Evolutionary conservation across 1,284 basidiomycete species (phyloP).

Genomic region (Boletus subluridellus): DNA sequence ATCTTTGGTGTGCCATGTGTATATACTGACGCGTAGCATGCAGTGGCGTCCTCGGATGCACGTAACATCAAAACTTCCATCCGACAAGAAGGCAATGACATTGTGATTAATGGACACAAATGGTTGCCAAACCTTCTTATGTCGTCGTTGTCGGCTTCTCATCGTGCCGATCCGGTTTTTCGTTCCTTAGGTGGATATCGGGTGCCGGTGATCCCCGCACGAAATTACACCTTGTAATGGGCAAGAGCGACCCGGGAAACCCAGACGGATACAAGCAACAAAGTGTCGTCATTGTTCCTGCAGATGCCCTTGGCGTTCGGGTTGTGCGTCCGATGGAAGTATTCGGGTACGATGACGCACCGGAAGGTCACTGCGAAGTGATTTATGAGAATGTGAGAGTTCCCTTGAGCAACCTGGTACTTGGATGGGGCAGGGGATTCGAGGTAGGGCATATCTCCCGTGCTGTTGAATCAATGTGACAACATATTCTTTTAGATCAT

Average conservation of each 20-base stretch:
- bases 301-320: conserved; percentile 83
- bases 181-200: conserved; percentile 79
- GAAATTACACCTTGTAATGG: conserved; percentile 89
- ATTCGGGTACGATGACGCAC: conserved; percentile 92
- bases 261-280: conserved; percentile 78
- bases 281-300: conserved; percentile 90
- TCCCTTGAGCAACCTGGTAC: conserved; percentile 77
- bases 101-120: conserved; percentile 96
- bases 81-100: conserved; percentile 79
- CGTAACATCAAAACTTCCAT: conserved; percentile 94
- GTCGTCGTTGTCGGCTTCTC: conserved; percentile 2
- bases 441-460: conserved; percentile 48
- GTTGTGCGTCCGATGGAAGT: conserved; percentile 90
- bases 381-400: conserved; percentile 93
- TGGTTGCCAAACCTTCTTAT: conserved; percentile 51
- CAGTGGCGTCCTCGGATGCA: conserved; percentile 93
- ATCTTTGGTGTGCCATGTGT: background rate
- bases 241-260: conserved; percentile 81
- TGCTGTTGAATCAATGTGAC: background rate
- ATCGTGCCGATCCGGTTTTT: conserved; percentile 8
- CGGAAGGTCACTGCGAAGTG: conserved; percentile 94
- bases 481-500: conserved; percentile 63
- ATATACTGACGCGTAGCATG: conserved; percentile 2
- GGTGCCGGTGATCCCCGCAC: conserved; percentile 94
- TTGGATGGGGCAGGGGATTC: conserved; percentile 92